Percentiles rank a stretch among this genome's conserved stretches.
phyloP scores from a whole-genome alignment of 2,329 filamentous ascomycete genomes.

The Alternaria novae-zelandiae region DNA sequence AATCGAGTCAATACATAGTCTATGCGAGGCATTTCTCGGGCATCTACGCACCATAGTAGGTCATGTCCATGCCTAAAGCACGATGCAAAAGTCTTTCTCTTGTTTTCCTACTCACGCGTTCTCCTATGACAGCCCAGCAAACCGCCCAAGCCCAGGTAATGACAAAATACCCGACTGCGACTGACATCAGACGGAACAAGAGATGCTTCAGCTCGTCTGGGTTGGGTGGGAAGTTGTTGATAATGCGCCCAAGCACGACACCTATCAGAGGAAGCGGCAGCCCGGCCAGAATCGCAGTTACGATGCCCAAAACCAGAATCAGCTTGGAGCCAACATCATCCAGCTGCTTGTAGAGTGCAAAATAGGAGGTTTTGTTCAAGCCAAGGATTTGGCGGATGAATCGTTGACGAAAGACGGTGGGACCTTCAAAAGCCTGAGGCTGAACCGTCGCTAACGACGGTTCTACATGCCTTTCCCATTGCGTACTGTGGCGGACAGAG shows the following conservation, averaged over 20 bases:
- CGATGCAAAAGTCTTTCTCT: conserved; percentile 56
- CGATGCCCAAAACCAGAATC: conserved; percentile 43
- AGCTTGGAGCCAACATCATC: conserved; percentile 49
- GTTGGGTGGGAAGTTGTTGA: conserved; percentile 57
- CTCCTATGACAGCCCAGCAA: conserved; percentile 58
- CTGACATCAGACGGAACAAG: conserved; percentile 53
- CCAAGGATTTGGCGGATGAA: conserved; percentile 50
- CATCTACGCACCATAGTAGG: conserved; percentile 50
- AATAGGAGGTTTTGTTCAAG: conserved; percentile 56
- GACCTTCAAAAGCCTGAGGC: conserved; percentile 39
- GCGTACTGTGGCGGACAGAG: conserved; percentile 28
- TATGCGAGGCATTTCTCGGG: neutral
- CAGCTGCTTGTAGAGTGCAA: conserved; percentile 56
- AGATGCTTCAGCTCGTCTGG: conserved; percentile 51
- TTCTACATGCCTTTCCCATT: conserved; percentile 45
- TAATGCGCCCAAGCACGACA: conserved; percentile 60
- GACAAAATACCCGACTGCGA: conserved; percentile 57
- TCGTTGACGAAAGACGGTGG: conserved; percentile 39
- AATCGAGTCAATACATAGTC: neutral
- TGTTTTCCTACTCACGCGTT: conserved; percentile 56
- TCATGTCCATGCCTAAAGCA: conserved; percentile 59
- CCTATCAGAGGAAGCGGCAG: conserved; percentile 68
- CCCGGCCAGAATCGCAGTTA: conserved; percentile 60
- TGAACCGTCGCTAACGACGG: conserved; percentile 45
- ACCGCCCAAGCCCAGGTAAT: conserved; percentile 59